Percentiles rank a stretch among this genome's conserved stretches.
These are phyloP conservation scores for Lactarius tabidus DNA, from an alignment of 768 basidiomycete species.

Conservation along the genomic window DNA sequence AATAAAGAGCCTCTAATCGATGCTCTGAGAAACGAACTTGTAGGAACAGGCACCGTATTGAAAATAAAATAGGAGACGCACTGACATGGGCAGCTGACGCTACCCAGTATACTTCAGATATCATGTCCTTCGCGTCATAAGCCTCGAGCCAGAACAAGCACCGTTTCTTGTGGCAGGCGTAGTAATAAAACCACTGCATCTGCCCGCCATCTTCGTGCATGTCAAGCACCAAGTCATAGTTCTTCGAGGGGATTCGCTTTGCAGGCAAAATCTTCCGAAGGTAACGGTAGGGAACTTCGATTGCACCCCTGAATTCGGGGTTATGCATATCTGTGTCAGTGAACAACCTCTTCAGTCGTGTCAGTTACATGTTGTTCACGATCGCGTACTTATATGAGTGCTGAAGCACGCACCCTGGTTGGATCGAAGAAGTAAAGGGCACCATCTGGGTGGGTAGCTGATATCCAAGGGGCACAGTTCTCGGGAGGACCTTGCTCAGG, in stretches of 20 bases:
- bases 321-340: constrained; percentile 53
- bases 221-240: constrained; percentile 7
- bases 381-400: not conserved
- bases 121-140: constrained; percentile 35
- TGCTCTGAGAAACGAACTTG: constrained; percentile 6
- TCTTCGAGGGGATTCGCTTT: not conserved
- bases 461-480: not conserved
- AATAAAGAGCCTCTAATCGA: constrained; percentile 21
- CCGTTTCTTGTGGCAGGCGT: not conserved
- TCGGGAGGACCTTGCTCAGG: too few species aligned
- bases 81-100: not conserved
- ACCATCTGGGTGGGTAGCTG: not conserved
- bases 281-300: constrained; percentile 31
- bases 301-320: constrained; percentile 30
- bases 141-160: constrained; percentile 46
- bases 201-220: constrained; percentile 34
- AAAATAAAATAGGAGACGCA: not conserved
- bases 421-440: not conserved
- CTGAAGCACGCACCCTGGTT: constrained; percentile 13
- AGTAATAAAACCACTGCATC: constrained; percentile 33
- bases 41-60: not conserved
- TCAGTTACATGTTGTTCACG: not conserved
- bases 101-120: not conserved
- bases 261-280: constrained; percentile 19
- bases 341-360: constrained; percentile 40